These are phyloP conservation scores for Mycena leptocephala DNA, from an alignment of 768 basidiomycete species.

Conservation along the genomic window DNA sequence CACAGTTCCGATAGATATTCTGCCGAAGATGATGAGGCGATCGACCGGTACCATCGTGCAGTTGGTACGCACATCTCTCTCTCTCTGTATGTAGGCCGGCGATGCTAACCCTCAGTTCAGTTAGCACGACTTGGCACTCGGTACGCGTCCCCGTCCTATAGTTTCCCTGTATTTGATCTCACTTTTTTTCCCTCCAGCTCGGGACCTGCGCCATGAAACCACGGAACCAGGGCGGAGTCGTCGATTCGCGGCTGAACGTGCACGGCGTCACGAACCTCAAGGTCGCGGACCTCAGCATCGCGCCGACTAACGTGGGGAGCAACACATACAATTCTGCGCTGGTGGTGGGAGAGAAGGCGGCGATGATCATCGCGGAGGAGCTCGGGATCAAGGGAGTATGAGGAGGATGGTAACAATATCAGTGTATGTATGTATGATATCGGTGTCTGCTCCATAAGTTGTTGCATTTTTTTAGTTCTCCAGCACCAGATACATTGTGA, in stretches of 20 bases:
- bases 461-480: too few relatives aligned
- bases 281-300: slow-evolving; percentile 54
- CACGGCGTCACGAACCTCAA: slow-evolving; percentile 63
- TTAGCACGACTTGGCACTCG: slow-evolving; percentile 34
- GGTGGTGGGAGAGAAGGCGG: slow-evolving; percentile 73
- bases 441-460: too few relatives aligned
- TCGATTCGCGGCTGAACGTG: slow-evolving; percentile 62
- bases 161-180: background rate
- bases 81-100: too few relatives aligned
- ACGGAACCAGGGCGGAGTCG: slow-evolving; percentile 60
- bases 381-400: slow-evolving; percentile 45
- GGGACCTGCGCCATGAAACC: slow-evolving; percentile 70
- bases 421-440: too few relatives aligned
- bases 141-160: background rate
- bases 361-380: slow-evolving; percentile 69
- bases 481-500: too few relatives aligned
- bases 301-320: slow-evolving; percentile 49
- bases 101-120: background rate
- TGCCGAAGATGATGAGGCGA: slow-evolving; percentile 39
- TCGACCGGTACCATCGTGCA: slow-evolving; percentile 37
- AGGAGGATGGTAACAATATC: background rate
- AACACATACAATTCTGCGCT: slow-evolving; percentile 58
- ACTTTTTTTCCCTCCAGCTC: slow-evolving; percentile 49
- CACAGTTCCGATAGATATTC: slow-evolving; percentile 27
- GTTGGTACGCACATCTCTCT: background rate